Conservation (phyloP, 768 basidiomycete species). For the Rhizopogon vinicolor region DNA sequence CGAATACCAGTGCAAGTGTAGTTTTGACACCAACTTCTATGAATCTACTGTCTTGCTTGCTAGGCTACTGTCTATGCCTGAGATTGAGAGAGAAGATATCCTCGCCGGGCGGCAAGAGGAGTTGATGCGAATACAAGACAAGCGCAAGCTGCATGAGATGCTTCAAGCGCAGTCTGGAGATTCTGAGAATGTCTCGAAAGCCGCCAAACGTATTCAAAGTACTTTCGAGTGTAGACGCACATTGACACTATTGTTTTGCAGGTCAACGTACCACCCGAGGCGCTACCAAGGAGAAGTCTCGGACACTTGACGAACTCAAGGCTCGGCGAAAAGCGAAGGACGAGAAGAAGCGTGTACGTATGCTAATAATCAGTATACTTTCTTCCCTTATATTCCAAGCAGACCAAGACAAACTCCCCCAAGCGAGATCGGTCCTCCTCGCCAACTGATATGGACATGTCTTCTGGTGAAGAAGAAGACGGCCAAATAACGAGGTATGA, state of each 20-base stretch:
- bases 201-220: conserved; percentile 65
- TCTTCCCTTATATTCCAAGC: conserved; percentile 11
- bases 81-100: conserved; percentile 87
- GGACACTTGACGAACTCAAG: conserved; percentile 81
- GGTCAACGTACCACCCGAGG: conserved; percentile 74
- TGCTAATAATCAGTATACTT: background rate
- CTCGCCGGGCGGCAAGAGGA: conserved; percentile 78
- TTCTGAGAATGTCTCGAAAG: conserved; percentile 60
- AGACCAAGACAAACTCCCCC: conserved; percentile 52
- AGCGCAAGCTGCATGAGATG: conserved; percentile 69
- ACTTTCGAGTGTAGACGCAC: background rate
- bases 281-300: conserved; percentile 74
- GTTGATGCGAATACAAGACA: conserved; percentile 70
- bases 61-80: conserved; percentile 77
- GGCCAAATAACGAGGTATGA: conserved; percentile 73
- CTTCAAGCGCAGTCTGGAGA: conserved; percentile 56
- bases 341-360: conserved; percentile 75
- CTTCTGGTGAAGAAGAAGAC: conserved; percentile 72
- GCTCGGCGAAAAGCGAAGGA: conserved; percentile 85
- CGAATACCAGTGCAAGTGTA: conserved; percentile 19
- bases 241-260: conserved; percentile 23
- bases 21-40: conserved; percentile 18
- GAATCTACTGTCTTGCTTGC: conserved; percentile 2
- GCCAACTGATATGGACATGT: conserved; percentile 82
- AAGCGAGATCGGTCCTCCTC: conserved; percentile 73